phyloP scores from a whole-genome alignment of 352 stramenopile genomes.

The Pythium aphanidermatum region DNA sequence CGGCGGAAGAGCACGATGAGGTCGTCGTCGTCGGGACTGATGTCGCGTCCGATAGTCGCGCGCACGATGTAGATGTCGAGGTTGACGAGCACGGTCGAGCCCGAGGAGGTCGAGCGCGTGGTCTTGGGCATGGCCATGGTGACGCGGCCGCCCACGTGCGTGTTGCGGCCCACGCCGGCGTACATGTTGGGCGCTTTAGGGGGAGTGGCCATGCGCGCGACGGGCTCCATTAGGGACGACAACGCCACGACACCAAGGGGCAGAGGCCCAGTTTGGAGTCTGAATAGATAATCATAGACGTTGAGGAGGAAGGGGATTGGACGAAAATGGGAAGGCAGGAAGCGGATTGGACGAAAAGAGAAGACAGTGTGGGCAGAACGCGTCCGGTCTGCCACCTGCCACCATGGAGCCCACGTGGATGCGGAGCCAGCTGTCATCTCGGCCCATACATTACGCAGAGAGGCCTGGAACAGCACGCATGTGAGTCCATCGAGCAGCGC shows the following conservation, averaged over 20 bases:
- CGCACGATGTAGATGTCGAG: conserved; percentile 64
- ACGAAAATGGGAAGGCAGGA: too few species aligned
- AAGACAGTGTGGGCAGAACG: too few species aligned
- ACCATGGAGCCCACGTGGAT: too few species aligned
- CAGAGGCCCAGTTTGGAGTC: neutral
- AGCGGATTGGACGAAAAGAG: too few species aligned
- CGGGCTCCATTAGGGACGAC: too few species aligned
- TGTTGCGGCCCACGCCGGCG: conserved; percentile 6
- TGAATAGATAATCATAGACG: neutral
- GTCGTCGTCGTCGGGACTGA: conserved; percentile 62
- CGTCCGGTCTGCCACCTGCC: too few species aligned
- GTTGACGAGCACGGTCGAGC: conserved; percentile 62
- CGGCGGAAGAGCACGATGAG: conserved; percentile 79
- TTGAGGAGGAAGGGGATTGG: neutral
- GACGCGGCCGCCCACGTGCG: neutral
- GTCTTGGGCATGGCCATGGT: conserved; percentile 9
- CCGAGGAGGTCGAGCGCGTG: conserved; percentile 14
- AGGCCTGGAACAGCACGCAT: too few species aligned
- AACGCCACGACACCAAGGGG: neutral
- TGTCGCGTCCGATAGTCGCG: conserved; percentile 68
- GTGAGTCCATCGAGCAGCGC: too few species aligned
- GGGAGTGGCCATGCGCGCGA: too few species aligned
- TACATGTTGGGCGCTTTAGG: conserved; percentile 1
- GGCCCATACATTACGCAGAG: too few species aligned
- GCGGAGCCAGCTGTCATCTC: too few species aligned